Percentiles rank a stretch among this genome's conserved stretches.
Conservation (phyloP, 176 grass and related monocot genomes). For the Lolium rigidum region DNA sequence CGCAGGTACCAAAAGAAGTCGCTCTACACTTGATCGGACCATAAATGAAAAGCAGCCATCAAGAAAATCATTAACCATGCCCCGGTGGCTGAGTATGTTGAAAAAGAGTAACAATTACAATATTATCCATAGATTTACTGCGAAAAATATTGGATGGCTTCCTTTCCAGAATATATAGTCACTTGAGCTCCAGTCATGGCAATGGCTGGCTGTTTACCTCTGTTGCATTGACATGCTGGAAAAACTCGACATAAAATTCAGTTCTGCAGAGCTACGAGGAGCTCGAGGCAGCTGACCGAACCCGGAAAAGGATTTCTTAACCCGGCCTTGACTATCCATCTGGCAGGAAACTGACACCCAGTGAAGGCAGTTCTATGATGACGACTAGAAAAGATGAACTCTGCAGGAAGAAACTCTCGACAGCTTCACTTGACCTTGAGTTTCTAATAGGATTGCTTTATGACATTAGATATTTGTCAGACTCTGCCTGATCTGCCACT, state of each 20-base stretch:
- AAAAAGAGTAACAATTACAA: slow-evolving; percentile 56
- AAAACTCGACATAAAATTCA: slow-evolving; percentile 37
- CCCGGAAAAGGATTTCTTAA: slow-evolving; percentile 76
- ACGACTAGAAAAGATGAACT: background rate
- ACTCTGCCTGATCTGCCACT: too few species aligned
- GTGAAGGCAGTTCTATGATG: background rate
- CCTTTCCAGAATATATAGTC: background rate
- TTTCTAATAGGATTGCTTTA: too few species aligned
- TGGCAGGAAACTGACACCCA: slow-evolving; percentile 38
- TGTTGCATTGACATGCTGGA: slow-evolving; percentile 29
- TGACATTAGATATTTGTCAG: too few species aligned
- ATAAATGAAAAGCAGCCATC: slow-evolving; percentile 64
- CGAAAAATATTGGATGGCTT: background rate
- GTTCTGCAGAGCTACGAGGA: slow-evolving; percentile 70
- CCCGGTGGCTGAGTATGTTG: slow-evolving; percentile 54
- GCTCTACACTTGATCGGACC: slow-evolving; percentile 70
- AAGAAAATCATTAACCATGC: slow-evolving; percentile 63
- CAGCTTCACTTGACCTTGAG: background rate
- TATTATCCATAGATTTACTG: background rate
- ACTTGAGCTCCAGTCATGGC: background rate
- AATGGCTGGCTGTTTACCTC: background rate
- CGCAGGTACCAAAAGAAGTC: slow-evolving; percentile 75
- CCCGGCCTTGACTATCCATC: slow-evolving; percentile 56
- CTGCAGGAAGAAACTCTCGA: background rate
- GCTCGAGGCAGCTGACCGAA: slow-evolving; percentile 65